A percentile compares a stretch with the other conserved stretches of the same genome.
Evolutionary conservation across 768 basidiomycete species (phyloP).

Genomic region (Pleurotus platypus): DNA sequence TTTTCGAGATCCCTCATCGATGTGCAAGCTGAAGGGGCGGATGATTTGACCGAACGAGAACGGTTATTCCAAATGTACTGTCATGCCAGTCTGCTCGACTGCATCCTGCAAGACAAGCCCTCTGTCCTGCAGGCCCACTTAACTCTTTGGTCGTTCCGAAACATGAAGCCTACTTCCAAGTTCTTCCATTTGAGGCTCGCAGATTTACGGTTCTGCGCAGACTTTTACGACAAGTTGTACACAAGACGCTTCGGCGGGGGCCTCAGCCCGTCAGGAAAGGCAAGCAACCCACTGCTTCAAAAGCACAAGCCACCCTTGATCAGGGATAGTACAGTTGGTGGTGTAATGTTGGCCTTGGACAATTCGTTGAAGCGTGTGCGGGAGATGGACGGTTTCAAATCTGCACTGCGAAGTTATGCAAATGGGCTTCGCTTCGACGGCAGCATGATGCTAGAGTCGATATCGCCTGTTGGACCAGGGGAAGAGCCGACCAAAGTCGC

Average conservation of each 20-base stretch:
- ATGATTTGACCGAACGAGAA: conserved; percentile 47
- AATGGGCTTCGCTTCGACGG: conserved; percentile 17
- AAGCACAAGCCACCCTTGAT: conserved; percentile 55
- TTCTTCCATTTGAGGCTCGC: conserved; percentile 69
- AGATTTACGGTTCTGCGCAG: conserved; percentile 69
- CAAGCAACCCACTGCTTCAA: not conserved
- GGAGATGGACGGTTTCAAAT: conserved; percentile 28
- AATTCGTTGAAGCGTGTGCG: conserved; percentile 48
- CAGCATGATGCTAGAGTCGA: not conserved
- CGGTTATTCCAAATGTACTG: conserved; percentile 67
- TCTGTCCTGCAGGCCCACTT: conserved; percentile 74
- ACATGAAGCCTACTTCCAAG: conserved; percentile 49
- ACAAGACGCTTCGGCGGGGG: conserved; percentile 71
- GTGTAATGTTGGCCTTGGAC: conserved; percentile 62
- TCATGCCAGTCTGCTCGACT: conserved; percentile 76
- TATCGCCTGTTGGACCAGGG: not conserved
- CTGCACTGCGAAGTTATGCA: conserved; percentile 50
- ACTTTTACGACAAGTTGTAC: conserved; percentile 76
- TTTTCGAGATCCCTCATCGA: conserved; percentile 42
- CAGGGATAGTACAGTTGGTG: conserved; percentile 67
- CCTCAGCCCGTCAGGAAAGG: conserved; percentile 47
- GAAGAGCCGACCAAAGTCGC: conserved; percentile 20
- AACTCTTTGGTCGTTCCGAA: conserved; percentile 65
- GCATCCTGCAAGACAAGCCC: conserved; percentile 88
- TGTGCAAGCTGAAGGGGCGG: conserved; percentile 38